Base-by-base conservation (phyloP, 805 yeast genomes). In the Millerozyma acaciae region DNA sequence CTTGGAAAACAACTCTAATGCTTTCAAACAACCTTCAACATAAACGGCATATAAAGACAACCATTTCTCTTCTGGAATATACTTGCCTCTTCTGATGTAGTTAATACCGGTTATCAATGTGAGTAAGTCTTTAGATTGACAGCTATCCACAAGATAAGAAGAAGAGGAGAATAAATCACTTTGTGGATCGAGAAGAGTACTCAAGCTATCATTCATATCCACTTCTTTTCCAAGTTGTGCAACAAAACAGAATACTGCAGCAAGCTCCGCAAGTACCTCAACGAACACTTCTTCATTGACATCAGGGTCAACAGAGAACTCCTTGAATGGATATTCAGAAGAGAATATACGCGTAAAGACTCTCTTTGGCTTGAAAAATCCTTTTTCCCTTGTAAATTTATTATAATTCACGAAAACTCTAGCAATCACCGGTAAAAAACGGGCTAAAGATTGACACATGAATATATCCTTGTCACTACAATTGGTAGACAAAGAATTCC, bases 41-140 rank as follows among this genome's bases (percentile, higher is more conserved):
- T 79, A 57, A 40, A 78, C 43, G 0, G 84, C 72, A 38, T 76
- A 71, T 16, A 84, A 55, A 0, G 93, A 80, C 5, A 85, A 55
- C 95, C 95, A 87, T 45, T 76, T 79, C 19, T 69, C 72, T 28
- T 70, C 68, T 3, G 90, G 90, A 62, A 73, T 83, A 49, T 73
- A 78, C 32, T 65, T 68, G 21, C 79, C 71, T 40, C 68, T 73
- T 34, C 78, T 53, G 38, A 80, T 55, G 18, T 70, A 53, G 43
- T 74, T 71, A 12, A 76, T 65, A 6, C 77, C 73, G 6, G 71
- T 65, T 26, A 76, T 66, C 14, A 76, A 45, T 8, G 64, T 55
- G 22, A 57, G 39, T 17, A 65, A 39, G 37, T 62, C 69, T 23
- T 55, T 60, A 25, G 33, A 18, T 29, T 51, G 54, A 27, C 76